These are phyloP conservation scores for Ophiostoma novo-ulmi DNA, from an alignment of 2,329 filamentous ascomycete genomes.

Conservation along the genomic window DNA sequence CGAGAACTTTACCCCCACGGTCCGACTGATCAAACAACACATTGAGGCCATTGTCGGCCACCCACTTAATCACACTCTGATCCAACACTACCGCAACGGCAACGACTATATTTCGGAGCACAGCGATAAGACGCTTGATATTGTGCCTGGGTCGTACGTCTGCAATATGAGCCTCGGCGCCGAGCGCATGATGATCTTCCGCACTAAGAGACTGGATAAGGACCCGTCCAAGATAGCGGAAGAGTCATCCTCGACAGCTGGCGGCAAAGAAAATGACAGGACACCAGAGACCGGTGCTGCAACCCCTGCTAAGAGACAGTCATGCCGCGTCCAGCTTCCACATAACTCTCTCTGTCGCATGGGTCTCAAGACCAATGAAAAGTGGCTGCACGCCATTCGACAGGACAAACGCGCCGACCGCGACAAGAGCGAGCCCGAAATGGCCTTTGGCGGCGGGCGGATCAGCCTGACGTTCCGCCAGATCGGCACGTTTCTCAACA, in stretches of 20 bases:
- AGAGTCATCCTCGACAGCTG: slow-evolving; percentile 14
- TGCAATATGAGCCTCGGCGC: slow-evolving; percentile 93
- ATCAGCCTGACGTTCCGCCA: slow-evolving; percentile 89
- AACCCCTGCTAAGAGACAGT: neutral
- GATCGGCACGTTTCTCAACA: slow-evolving; percentile 78
- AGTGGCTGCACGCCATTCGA: slow-evolving; percentile 89
- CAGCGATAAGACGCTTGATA: slow-evolving; percentile 93
- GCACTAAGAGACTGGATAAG: slow-evolving; percentile 64
- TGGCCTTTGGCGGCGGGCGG: slow-evolving; percentile 66
- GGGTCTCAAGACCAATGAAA: slow-evolving; percentile 72
- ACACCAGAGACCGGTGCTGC: neutral
- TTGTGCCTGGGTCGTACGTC: slow-evolving; percentile 72
- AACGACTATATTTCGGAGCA: slow-evolving; percentile 94
- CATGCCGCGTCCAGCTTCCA: slow-evolving; percentile 61
- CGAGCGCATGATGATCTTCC: slow-evolving; percentile 80
- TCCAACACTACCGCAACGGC: slow-evolving; percentile 87
- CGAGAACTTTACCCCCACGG: slow-evolving; percentile 66
- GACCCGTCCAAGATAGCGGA: slow-evolving; percentile 28
- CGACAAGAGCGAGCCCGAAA: slow-evolving; percentile 66
- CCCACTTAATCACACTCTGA: slow-evolving; percentile 80
- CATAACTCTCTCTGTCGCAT: slow-evolving; percentile 87
- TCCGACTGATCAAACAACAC: slow-evolving; percentile 60
- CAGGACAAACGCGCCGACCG: slow-evolving; percentile 68
- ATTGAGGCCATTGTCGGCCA: slow-evolving; percentile 73
- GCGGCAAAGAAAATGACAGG: neutral